Conservation (phyloP, 306 rosid genomes). For the Sechiopsis laciniata region DNA sequence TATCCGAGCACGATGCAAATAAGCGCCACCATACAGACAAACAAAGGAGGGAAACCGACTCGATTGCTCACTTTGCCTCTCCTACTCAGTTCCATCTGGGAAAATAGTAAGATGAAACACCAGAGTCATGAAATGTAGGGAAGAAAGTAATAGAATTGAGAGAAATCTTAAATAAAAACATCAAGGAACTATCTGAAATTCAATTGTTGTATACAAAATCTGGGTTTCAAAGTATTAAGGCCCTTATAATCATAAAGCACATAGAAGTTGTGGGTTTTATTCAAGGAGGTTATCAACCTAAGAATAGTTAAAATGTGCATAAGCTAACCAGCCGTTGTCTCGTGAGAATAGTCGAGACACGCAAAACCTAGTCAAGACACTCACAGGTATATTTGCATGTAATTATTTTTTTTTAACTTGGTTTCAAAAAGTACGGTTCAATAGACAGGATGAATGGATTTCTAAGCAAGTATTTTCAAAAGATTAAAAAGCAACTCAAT, state of each 20-base stretch:
- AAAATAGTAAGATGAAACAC: background rate
- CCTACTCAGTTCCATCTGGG: slow-evolving; percentile 55
- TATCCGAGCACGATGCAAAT: slow-evolving; percentile 58
- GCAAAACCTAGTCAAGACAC: no score
- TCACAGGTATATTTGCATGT: no score
- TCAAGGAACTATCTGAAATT: background rate
- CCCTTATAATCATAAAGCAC: no score
- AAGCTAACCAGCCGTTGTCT: no score
- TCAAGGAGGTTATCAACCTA: no score
- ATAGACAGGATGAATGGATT: background rate
- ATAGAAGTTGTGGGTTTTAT: no score
- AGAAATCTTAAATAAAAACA: background rate
- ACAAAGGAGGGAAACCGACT: slow-evolving; percentile 69
- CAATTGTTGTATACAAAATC: background rate
- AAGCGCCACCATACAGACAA: slow-evolving; percentile 75
- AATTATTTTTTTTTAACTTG: no score
- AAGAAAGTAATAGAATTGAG: background rate
- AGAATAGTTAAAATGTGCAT: no score
- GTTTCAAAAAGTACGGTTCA: background rate
- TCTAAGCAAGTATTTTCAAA: background rate
- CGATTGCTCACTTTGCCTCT: slow-evolving; percentile 46
- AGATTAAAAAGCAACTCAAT: background rate
- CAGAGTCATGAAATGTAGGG: background rate
- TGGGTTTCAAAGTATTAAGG: no score
- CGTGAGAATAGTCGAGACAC: no score